phyloP scores from a whole-genome alignment of 129 eudicot species.

The Erigeron canadensis region DNA sequence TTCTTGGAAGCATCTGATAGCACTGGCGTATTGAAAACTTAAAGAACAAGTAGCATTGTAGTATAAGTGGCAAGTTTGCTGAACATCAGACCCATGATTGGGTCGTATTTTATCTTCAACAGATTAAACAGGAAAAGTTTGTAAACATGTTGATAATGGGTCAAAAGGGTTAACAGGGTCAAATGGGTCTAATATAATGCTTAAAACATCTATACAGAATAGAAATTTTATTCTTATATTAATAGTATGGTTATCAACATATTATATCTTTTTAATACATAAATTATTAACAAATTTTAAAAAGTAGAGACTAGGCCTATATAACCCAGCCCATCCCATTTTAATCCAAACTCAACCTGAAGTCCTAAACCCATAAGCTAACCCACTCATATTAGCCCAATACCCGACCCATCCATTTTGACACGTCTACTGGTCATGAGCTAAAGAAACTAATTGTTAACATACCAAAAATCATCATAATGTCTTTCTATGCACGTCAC shows the following conservation, averaged over 20 bases:
- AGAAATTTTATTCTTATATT: neutral
- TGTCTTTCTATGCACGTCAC: conserved; percentile 96
- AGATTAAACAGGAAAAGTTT: neutral
- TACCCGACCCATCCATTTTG: conserved; percentile 1
- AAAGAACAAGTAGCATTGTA: neutral
- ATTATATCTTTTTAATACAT: neutral
- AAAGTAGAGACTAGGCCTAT: neutral
- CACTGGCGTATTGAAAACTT: neutral
- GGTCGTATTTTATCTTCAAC: neutral
- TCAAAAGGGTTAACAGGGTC: neutral
- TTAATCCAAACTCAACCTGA: neutral
- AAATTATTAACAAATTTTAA: neutral
- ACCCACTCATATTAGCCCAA: neutral
- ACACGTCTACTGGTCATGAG: neutral
- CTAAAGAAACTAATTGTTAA: conserved; percentile 5
- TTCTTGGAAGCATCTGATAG: neutral
- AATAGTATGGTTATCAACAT: neutral
- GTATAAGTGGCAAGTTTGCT: neutral
- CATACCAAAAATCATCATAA: conserved; percentile 93
- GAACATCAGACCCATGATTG: neutral
- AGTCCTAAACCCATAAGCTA: too few relatives aligned
- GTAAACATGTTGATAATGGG: neutral
- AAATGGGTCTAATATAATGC: neutral
- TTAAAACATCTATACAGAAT: neutral
- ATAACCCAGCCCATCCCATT: neutral